Evolutionary conservation across 1,284 basidiomycete species (phyloP).

Genomic region (Irpex lacteus): DNA sequence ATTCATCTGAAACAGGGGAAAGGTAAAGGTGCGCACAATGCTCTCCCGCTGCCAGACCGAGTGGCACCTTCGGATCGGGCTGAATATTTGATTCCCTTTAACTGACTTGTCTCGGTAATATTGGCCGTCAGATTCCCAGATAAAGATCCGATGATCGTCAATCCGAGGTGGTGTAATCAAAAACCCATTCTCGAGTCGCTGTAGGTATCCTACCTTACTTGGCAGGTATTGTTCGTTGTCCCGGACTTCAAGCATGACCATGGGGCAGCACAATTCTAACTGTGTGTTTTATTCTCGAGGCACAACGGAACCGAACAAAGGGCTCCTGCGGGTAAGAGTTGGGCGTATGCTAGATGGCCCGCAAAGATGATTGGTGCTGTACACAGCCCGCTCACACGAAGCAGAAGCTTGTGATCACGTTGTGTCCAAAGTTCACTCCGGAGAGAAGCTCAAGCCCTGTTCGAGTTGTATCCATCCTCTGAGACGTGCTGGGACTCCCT

Average conservation of each 20-base stretch:
- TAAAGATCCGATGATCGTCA: slow-evolving; percentile 1
- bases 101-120: not conserved
- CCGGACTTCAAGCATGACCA: not conserved
- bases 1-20: not conserved
- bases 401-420: not conserved
- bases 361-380: not conserved
- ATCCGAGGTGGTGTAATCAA: not conserved
- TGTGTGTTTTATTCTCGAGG: not conserved
- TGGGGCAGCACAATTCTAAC: not conserved
- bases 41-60: no score
- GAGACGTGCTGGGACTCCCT: not conserved
- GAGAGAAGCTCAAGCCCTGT: not conserved
- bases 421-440: not conserved
- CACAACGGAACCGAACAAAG: not conserved
- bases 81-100: no score
- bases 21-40: not conserved
- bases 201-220: slow-evolving; percentile 1
- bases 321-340: not conserved
- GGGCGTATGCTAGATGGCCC: not conserved
- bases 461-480: not conserved
- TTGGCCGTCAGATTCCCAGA: not conserved
- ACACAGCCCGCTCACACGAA: not conserved
- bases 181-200: not conserved
- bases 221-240: slow-evolving; percentile 1
- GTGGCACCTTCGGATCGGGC: not conserved